A percentile compares a stretch with the other conserved stretches of the same genome.
Conservation (phyloP, 2,329 filamentous ascomycete species). For the Leptosphaerulina australis region DNA sequence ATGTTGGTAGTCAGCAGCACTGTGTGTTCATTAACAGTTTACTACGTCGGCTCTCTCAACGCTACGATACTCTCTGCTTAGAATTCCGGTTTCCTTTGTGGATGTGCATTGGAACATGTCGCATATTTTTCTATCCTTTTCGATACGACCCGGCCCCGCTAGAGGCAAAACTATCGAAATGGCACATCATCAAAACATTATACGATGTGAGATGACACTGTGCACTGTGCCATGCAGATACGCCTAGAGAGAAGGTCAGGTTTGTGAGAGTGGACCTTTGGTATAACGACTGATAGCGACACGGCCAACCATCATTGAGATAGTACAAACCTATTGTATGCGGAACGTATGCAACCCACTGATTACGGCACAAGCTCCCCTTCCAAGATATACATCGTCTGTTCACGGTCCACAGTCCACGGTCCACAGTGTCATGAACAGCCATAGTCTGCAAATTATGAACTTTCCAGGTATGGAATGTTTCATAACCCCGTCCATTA, state of each 20-base stretch:
- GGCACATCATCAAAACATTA: constrained; percentile 30
- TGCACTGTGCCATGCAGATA: constrained; percentile 28
- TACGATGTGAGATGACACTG: constrained; percentile 24
- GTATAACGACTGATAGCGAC: no score
- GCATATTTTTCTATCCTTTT: constrained; percentile 34
- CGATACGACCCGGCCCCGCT: constrained; percentile 30
- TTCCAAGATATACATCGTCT: no score
- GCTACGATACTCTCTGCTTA: constrained; percentile 17
- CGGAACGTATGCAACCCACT: no score
- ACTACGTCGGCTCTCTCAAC: constrained; percentile 13
- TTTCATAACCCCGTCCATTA: neutral
- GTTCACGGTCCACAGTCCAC: no score
- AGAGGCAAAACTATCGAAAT: constrained; percentile 31
- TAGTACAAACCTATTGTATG: no score
- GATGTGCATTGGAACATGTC: constrained; percentile 30
- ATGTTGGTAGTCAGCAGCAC: constrained; percentile 17
- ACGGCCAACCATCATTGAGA: no score
- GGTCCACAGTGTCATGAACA: neutral
- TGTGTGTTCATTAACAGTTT: constrained; percentile 19
- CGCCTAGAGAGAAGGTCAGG: constrained; percentile 24
- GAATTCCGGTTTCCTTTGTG: constrained; percentile 29
- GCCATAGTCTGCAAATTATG: neutral
- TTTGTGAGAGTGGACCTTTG: constrained; percentile 16
- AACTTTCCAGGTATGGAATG: neutral
- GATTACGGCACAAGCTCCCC: no score